Evolutionary conservation across 140 eudicot species (phyloP).

Genomic region (Senecio squalidus): DNA sequence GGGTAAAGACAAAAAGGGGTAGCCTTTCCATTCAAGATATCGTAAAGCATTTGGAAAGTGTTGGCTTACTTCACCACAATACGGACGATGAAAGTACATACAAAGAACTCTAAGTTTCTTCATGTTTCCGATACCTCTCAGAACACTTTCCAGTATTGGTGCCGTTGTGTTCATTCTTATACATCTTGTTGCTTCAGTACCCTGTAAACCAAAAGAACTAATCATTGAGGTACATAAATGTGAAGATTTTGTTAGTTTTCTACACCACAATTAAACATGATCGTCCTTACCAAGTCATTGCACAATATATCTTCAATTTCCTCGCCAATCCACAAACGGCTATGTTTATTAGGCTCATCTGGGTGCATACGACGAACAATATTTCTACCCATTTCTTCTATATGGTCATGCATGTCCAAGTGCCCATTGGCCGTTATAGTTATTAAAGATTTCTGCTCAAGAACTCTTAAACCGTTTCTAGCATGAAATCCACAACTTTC

Average conservation of each 20-base stretch:
- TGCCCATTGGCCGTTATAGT: background rate
- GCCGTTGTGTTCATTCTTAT: background rate
- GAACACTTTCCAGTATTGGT: background rate
- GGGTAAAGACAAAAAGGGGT: conserved; percentile 2
- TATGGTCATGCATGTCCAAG: too few relatives aligned
- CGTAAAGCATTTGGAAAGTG: background rate
- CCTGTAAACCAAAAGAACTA: background rate
- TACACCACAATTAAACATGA: background rate
- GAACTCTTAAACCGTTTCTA: conserved; percentile 10
- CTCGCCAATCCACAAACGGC: conserved; percentile 19
- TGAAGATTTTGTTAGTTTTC: background rate
- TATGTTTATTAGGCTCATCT: conserved; percentile 9
- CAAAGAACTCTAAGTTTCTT: conserved; percentile 10
- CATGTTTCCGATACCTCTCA: conserved; percentile 8
- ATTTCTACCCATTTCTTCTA: conserved; percentile 19
- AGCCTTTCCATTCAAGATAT: background rate
- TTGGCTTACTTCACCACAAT: background rate
- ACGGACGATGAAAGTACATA: background rate
- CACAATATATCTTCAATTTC: conserved; percentile 8
- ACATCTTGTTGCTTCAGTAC: conserved; percentile 10
- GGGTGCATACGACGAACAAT: conserved; percentile 22
- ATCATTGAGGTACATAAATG: background rate
- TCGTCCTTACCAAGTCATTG: conserved; percentile 7
- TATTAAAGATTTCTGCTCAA: conserved; percentile 13
- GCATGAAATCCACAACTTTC: conserved; percentile 11